Evolutionary conservation across 2,329 filamentous ascomycete genomes (phyloP).

Genomic region (Ceratocystiopsis brevicomis): DNA sequence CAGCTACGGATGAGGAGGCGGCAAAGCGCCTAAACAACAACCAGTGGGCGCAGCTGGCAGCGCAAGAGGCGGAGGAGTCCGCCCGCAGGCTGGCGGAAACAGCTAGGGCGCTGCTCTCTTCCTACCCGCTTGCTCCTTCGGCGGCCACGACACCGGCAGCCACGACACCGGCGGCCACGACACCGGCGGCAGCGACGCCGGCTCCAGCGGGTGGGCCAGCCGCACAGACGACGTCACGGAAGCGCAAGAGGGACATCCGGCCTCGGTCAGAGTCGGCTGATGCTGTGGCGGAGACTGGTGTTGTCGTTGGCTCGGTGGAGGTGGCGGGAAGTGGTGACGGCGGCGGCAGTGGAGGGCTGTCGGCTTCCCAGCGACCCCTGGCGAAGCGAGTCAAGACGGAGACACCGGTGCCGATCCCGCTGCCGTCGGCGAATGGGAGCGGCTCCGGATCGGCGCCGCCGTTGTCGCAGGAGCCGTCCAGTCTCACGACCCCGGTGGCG

Average conservation of each 20-base stretch:
- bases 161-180: constrained; percentile 1
- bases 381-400: constrained; percentile 20
- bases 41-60: constrained; percentile 39
- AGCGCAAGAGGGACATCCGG: constrained; percentile 18
- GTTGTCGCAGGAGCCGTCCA: background rate
- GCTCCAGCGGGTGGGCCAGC: too few relatives aligned
- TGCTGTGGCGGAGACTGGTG: too few relatives aligned
- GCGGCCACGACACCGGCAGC: too few relatives aligned
- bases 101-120: constrained; percentile 13
- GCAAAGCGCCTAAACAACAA: constrained; percentile 55
- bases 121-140: constrained; percentile 2
- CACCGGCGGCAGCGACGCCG: background rate
- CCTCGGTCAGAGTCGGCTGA: background rate
- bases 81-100: constrained; percentile 16
- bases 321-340: background rate
- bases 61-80: constrained; percentile 34
- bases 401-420: constrained; percentile 20
- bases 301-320: too few relatives aligned
- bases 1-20: constrained; percentile 41
- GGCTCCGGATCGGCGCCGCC: constrained; percentile 7
- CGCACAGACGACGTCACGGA: constrained; percentile 6
- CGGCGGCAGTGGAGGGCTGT: background rate
- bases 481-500: constrained; percentile 7
- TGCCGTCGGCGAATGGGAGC: constrained; percentile 8
- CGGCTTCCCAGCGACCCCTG: constrained; percentile 9